A percentile compares a stretch with the other conserved stretches of the same genome.
Evolutionary conservation across 1,284 basidiomycete species (phyloP).

Genomic region (Psilocybe mexicana): DNA sequence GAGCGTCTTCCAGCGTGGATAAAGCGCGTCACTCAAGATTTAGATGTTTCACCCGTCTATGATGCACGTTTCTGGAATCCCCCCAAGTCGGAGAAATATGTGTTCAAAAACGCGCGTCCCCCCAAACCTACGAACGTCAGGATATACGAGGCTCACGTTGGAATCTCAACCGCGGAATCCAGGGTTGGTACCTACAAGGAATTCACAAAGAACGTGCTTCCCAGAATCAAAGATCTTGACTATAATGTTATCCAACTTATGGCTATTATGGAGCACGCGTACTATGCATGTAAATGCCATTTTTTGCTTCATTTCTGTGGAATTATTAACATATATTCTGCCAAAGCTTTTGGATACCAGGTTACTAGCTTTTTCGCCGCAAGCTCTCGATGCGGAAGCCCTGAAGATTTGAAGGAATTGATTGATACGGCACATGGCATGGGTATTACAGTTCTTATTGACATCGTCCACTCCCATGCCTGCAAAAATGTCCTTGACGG

Average conservation of each 20-base stretch:
- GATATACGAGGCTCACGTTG: conserved; percentile 98
- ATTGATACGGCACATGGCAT: conserved; percentile 93
- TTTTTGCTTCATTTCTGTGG: not conserved
- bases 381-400: conserved; percentile 91
- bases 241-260: conserved; percentile 98
- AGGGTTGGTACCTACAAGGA: conserved; percentile 95
- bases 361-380: conserved; percentile 98
- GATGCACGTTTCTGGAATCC: conserved; percentile 99
- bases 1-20: conserved; percentile 96
- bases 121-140: conserved; percentile 71
- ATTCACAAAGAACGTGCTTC: conserved; percentile 85
- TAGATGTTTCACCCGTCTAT: conserved; percentile 87
- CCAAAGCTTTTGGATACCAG: conserved; percentile 92
- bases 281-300: conserved; percentile 86
- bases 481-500: conserved; percentile 98
- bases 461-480: conserved; percentile 97
- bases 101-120: conserved; percentile 81
- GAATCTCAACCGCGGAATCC: conserved; percentile 88
- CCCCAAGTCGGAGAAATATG: conserved; percentile 67
- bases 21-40: conserved; percentile 92
- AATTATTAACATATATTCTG: conserved; percentile 11
- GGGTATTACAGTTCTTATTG: conserved; percentile 91
- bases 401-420: conserved; percentile 94
- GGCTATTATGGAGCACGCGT: conserved; percentile 98
- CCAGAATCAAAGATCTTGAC: conserved; percentile 87